Evolutionary conservation across 805 yeast genomes (phyloP).

Genomic region (Scheffersomyces lignosus): DNA sequence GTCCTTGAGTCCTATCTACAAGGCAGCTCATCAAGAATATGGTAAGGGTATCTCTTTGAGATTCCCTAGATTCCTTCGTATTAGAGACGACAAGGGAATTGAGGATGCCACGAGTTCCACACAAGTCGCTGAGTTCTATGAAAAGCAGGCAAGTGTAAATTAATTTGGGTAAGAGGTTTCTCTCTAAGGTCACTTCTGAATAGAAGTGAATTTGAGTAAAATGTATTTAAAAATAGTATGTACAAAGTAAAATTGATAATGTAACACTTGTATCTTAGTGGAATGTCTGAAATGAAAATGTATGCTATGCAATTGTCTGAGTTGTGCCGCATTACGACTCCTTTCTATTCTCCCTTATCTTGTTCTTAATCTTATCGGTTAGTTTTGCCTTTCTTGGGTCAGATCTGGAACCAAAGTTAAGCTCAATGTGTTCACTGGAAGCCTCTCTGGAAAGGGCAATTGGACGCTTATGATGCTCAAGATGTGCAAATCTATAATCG

Average conservation of each 20-base stretch:
- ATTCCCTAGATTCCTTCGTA: conserved; percentile 81
- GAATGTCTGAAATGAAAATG: no score
- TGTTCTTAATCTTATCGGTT: conserved; percentile 34
- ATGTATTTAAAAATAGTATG: not conserved
- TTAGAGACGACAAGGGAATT: conserved; percentile 81
- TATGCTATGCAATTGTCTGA: no score
- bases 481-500: conserved; percentile 22
- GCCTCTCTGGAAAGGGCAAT: conserved; percentile 17
- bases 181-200: no score
- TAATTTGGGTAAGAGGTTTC: no score
- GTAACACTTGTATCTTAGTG: no score
- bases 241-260: not conserved
- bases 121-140: conserved; percentile 81
- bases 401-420: conserved; percentile 26
- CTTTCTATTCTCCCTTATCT: conserved; percentile 37
- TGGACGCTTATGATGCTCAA: not conserved
- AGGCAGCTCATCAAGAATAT: conserved; percentile 71
- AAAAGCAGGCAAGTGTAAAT: conserved; percentile 56
- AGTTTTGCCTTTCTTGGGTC: conserved; percentile 13
- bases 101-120: conserved; percentile 87
- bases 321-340: no score
- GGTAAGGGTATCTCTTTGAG: conserved; percentile 86
- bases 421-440: conserved; percentile 28
- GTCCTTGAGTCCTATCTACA: conserved; percentile 83
- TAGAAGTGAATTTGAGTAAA: no score